phyloP scores from a whole-genome alignment of 2,329 filamentous ascomycete genomes.

The Neonectria coccinea region DNA sequence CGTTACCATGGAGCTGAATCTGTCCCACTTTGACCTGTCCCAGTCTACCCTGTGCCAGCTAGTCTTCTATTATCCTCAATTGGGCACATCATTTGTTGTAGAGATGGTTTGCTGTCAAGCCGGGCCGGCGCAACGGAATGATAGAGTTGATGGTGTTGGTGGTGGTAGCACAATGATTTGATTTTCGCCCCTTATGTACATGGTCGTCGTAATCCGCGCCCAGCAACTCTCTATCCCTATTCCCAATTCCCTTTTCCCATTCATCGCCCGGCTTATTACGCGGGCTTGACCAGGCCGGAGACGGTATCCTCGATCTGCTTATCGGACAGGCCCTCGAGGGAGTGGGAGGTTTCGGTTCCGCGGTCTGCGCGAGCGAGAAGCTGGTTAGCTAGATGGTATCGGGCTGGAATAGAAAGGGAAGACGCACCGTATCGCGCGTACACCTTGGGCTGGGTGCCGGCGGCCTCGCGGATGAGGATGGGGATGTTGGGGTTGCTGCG shows the following conservation, averaged over 20 bases:
- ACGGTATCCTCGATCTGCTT: constrained; percentile 72
- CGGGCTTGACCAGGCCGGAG: constrained; percentile 63
- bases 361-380: constrained; percentile 55
- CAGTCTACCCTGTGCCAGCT: background rate
- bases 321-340: constrained; percentile 69
- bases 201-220: constrained; percentile 31
- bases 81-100: background rate
- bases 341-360: constrained; percentile 67
- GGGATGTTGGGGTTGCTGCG: constrained; percentile 96
- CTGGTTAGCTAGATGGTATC: constrained; percentile 23
- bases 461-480: constrained; percentile 94
- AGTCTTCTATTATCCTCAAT: too few relatives aligned
- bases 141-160: background rate
- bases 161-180: constrained; percentile 41
- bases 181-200: constrained; percentile 45
- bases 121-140: background rate
- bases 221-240: constrained; percentile 14
- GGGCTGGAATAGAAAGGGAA: background rate
- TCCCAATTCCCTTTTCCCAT: background rate
- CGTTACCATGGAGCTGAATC: background rate
- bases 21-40: background rate
- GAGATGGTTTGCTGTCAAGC: background rate
- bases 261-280: constrained; percentile 31
- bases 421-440: constrained; percentile 89
- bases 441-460: constrained; percentile 84